A percentile compares a stretch with the other conserved stretches of the same genome.
Evolutionary conservation across 805 yeast genomes (phyloP).

Genomic region (Yarrowia deformans): DNA sequence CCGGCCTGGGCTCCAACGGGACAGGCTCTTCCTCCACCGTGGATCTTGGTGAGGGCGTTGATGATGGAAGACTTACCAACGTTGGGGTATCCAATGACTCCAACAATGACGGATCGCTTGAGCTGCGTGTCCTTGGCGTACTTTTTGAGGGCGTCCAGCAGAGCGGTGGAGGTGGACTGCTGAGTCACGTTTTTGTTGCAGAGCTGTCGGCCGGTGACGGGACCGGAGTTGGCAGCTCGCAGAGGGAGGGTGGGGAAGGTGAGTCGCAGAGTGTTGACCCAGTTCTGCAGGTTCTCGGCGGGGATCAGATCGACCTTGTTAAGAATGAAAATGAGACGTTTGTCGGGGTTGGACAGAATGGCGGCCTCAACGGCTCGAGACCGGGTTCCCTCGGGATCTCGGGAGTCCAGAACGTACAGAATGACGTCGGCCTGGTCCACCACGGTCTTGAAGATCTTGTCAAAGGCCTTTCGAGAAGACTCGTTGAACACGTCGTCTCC

Average conservation of each 20-base stretch:
- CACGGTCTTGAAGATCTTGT: constrained; percentile 90
- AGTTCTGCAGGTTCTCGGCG: constrained; percentile 76
- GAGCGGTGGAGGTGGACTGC: constrained; percentile 71
- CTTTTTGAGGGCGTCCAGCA: constrained; percentile 81
- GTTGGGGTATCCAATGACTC: constrained; percentile 97
- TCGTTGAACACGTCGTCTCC: constrained; percentile 53
- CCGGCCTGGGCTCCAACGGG: constrained; percentile 99
- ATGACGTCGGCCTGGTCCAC: constrained; percentile 92
- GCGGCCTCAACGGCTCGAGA: constrained; percentile 91
- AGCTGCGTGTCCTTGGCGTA: constrained; percentile 84
- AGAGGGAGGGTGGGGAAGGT: constrained; percentile 93
- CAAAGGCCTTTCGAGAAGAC: constrained; percentile 74
- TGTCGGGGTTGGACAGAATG: constrained; percentile 77
- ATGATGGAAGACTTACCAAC: constrained; percentile 96
- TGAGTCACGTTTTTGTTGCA: constrained; percentile 74
- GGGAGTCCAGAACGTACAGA: constrained; percentile 92
- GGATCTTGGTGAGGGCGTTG: constrained; percentile 80
- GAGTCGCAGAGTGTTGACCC: constrained; percentile 80
- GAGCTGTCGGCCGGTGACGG: constrained; percentile 73
- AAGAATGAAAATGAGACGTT: constrained; percentile 82
- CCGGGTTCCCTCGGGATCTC: constrained; percentile 96
- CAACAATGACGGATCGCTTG: constrained; percentile 88
- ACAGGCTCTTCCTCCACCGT: constrained; percentile 71
- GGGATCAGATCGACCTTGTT: constrained; percentile 96
- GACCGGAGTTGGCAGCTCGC: constrained; percentile 62